Percentiles rank a stretch among this genome's conserved stretches.
Conservation (phyloP, 768 basidiomycete genomes). For the Podaxis sp. region DNA sequence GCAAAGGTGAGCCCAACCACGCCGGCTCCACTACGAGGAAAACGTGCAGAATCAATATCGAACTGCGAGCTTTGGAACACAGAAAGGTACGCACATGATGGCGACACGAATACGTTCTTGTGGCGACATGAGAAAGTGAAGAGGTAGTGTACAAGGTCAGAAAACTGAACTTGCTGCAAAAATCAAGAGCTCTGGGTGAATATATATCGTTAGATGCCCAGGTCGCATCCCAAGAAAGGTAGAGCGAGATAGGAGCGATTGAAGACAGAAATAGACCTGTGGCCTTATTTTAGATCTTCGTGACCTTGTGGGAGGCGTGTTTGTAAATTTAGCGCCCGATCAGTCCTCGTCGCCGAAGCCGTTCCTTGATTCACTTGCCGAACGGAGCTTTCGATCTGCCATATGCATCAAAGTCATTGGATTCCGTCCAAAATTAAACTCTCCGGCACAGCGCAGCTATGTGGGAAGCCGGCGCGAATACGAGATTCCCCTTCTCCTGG, state of each 20-base stretch:
- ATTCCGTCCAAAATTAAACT: not conserved
- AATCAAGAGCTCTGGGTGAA: not conserved
- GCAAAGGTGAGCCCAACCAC: conserved; percentile 36
- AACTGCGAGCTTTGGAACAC: not conserved
- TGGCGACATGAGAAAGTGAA: not conserved
- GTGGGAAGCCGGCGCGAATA: not conserved
- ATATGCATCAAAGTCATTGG: not conserved
- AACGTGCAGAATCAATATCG: not conserved
- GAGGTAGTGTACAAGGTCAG: not conserved
- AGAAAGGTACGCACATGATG: not conserved
- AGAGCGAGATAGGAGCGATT: not conserved
- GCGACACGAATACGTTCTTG: conserved; percentile 4
- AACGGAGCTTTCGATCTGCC: not conserved
- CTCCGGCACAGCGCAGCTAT: not conserved
- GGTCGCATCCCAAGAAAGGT: not conserved
- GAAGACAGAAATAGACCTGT: not conserved
- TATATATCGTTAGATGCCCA: not conserved
- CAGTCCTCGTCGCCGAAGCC: not conserved
- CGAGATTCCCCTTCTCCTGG: too few relatives aligned
- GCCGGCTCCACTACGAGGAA: conserved; percentile 31
- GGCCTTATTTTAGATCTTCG: too few relatives aligned
- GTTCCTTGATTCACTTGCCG: not conserved
- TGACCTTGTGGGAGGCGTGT: not conserved
- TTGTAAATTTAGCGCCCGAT: not conserved
- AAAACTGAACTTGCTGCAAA: not conserved